Percentiles rank a stretch among this genome's conserved stretches.
phyloP scores from a whole-genome alignment of 768 basidiomycete genomes.

The Panaeolus papilionaceus region DNA sequence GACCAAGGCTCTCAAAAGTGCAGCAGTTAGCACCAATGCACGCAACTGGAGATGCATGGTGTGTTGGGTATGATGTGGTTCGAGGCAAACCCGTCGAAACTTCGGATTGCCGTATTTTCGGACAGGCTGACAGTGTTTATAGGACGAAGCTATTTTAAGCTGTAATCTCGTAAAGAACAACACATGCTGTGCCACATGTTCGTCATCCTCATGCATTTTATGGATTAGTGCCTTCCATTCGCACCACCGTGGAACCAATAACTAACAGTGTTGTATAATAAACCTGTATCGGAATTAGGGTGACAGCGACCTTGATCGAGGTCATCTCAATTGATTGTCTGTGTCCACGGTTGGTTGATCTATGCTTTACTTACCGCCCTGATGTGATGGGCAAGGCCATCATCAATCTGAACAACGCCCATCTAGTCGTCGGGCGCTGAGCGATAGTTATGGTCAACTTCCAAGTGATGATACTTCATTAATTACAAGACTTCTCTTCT shows the following conservation, averaged over 20 bases:
- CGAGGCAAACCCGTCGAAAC: neutral
- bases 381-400: neutral
- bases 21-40: conserved; percentile 3
- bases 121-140: conserved; percentile 7
- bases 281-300: neutral
- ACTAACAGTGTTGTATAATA: neutral
- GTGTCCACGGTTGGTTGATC: neutral
- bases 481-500: neutral
- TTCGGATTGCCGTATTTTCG: neutral
- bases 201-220: conserved; percentile 12
- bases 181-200: conserved; percentile 9
- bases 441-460: neutral
- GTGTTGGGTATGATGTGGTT: conserved; percentile 1
- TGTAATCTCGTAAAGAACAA: neutral
- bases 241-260: neutral
- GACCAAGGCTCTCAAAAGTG: conserved; percentile 3
- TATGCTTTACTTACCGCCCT: neutral
- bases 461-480: neutral
- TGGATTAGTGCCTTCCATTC: conserved; percentile 3
- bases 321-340: neutral
- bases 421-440: neutral
- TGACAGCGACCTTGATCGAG: conserved; percentile 2
- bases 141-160: conserved; percentile 1
- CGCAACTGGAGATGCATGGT: conserved; percentile 12
- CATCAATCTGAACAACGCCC: neutral